Evolutionary conservation across 345 rosid species (phyloP), one percentile per base, ranked within the genome.

Genomic region (Euclidium syriacum): DNA sequence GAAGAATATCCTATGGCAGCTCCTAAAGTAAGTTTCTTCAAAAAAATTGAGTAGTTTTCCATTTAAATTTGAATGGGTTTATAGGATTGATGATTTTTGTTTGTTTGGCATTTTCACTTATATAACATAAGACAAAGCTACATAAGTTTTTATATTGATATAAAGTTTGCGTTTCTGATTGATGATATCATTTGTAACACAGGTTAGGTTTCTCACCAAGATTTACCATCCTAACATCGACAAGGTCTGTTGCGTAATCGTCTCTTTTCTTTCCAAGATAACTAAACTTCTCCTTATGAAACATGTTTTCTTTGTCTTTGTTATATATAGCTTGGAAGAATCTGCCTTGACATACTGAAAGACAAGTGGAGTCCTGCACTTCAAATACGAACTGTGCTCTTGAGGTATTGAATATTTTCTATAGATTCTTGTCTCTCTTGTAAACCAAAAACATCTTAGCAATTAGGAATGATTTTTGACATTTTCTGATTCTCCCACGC

Each of bases 1-100:
- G 99, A 94, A 84, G 99, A 94, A 73, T 94, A 94, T 80, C 99
- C 99, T 19, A 90, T 94, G 99, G 96, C 99, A n/a, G 97, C 97
- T 32, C 99, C 98, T 11, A 91, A 91, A 91, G 98, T 91, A 81
- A 26, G 62, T 32, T 44, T 16, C 49, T 55, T 52, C 24, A 0
- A 8, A 17, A 25, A 34, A 52, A 54, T 26, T 26, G 15, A 23
- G 6, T 16, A n/a, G n/a, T 19, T 24, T n/a, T 36, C 10, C 22
- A 2, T 17, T 49, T 56, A 16, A 38, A 23, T 10, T 34, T 19
- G 3, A 32, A 30, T 42, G 10, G 27, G 38, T 44, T 44, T 20
- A 8, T 25, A 55, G 36, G 51, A 22, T 46, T 54, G 36, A 18
- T 38, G 2, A 38, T 19, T 46, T 30, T 70, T 42, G 12, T 25